Conservation (phyloP, 495 filamentous ascomycete species). For the Neurospora sp. region DNA sequence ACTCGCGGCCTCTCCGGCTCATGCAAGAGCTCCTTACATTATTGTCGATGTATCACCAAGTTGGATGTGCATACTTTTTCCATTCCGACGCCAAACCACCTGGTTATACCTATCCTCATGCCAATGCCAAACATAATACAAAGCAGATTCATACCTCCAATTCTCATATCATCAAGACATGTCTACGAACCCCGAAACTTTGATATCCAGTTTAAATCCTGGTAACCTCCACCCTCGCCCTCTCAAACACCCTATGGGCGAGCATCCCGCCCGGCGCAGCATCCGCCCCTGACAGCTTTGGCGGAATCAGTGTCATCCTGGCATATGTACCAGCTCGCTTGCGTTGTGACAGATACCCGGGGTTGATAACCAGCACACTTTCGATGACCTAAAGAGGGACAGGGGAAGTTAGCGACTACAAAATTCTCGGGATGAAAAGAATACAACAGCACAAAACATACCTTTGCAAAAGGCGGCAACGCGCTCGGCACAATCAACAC, state of each 20-base stretch:
- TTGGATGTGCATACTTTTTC: neutral
- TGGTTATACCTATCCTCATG: neutral
- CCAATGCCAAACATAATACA: neutral
- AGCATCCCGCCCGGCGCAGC: constrained; percentile 43
- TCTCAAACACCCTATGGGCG: constrained; percentile 65
- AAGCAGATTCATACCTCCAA: neutral
- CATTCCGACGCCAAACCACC: neutral
- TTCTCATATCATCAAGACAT: neutral
- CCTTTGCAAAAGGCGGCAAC: constrained; percentile 78
- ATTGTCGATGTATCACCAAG: neutral
- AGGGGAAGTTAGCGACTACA: constrained; percentile 5
- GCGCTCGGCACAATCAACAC: constrained; percentile 75
- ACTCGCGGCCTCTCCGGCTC: neutral
- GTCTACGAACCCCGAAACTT: neutral
- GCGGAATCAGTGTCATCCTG: constrained; percentile 60
- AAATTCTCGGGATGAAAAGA: neutral
- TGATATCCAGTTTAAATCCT: constrained; percentile 45
- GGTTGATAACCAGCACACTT: constrained; percentile 77
- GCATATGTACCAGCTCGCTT: constrained; percentile 73
- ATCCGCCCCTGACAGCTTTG: constrained; percentile 48
- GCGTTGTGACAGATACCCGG: constrained; percentile 74
- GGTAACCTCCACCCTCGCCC: constrained; percentile 75
- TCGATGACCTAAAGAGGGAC: constrained; percentile 58
- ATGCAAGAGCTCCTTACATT: neutral
- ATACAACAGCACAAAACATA: constrained; percentile 29